These are phyloP conservation scores for Globomyces sp. DNA, from an alignment of 371 early-diverging fungal species.

Conservation along the genomic window DNA sequence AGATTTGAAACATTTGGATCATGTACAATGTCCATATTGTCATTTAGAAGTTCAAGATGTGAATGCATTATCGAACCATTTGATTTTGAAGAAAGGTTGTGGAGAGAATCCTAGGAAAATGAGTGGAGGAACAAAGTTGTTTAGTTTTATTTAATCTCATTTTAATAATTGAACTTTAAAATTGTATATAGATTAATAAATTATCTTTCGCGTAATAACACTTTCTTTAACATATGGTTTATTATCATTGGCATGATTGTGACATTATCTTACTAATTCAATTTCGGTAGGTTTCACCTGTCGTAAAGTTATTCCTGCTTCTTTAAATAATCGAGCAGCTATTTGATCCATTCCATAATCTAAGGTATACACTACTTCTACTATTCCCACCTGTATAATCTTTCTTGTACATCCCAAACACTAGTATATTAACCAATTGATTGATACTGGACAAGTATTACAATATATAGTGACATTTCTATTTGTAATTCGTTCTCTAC, in stretches of 20 bases:
- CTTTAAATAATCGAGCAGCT: conserved; percentile 73
- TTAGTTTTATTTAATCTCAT: no score
- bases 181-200: conserved; percentile 2
- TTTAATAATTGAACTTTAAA: neutral
- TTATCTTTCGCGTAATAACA: neutral
- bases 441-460: conserved; percentile 75
- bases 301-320: conserved; percentile 76
- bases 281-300: conserved; percentile 50
- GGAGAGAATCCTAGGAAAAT: no score
- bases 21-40: conserved; percentile 66
- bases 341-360: conserved; percentile 88
- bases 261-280: neutral
- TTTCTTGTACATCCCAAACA: conserved; percentile 90
- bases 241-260: neutral
- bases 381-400: conserved; percentile 92
- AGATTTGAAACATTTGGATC: conserved; percentile 29
- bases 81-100: neutral
- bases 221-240: neutral
- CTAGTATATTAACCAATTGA: conserved; percentile 11
- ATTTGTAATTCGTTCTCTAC: conserved; percentile 72
- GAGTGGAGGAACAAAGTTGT: no score
- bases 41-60: conserved; percentile 51
- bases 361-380: conserved; percentile 85
- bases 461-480: conserved; percentile 80
- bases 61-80: neutral